Conservation (phyloP, 768 basidiomycete genomes). For the Boletus tomentosulus region DNA sequence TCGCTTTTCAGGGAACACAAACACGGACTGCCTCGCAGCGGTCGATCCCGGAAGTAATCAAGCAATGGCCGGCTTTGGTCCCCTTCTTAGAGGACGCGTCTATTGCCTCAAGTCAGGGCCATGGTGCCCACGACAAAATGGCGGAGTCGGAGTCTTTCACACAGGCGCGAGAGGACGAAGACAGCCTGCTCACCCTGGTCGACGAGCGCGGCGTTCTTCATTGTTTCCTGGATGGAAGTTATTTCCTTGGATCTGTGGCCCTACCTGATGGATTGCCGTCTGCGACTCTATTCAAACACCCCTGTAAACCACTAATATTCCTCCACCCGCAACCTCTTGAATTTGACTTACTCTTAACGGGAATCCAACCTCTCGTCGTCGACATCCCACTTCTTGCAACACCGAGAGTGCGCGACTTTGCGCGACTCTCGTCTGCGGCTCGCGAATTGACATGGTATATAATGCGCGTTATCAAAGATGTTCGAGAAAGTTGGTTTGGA, state of each 20-base stretch:
- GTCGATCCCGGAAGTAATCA: conserved; percentile 55
- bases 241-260: conserved; percentile 55
- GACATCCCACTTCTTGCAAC: conserved; percentile 55
- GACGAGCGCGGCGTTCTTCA: conserved; percentile 57
- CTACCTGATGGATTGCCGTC: conserved; percentile 32
- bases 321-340: conserved; percentile 38
- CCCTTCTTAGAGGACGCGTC: conserved; percentile 55
- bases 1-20: conserved; percentile 73
- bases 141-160: conserved; percentile 25
- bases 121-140: conserved; percentile 24
- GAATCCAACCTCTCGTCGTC: conserved; percentile 41
- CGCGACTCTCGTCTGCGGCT: conserved; percentile 62
- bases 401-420: conserved; percentile 61
- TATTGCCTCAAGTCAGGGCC: conserved; percentile 42
- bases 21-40: conserved; percentile 43
- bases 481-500: conserved; percentile 71
- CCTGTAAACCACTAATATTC: conserved; percentile 43
- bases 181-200: conserved; percentile 61
- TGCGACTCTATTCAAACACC: conserved; percentile 39
- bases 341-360: conserved; percentile 25
- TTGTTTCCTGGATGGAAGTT: conserved; percentile 73
- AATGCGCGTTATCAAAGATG: conserved; percentile 66
- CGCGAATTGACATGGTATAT: conserved; percentile 71
- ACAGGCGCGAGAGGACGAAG: conserved; percentile 44
- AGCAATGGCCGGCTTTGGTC: conserved; percentile 65